phyloP scores from a whole-genome alignment of 1,139 yeast genomes.

The Cylindricascospora bacillispora region DNA sequence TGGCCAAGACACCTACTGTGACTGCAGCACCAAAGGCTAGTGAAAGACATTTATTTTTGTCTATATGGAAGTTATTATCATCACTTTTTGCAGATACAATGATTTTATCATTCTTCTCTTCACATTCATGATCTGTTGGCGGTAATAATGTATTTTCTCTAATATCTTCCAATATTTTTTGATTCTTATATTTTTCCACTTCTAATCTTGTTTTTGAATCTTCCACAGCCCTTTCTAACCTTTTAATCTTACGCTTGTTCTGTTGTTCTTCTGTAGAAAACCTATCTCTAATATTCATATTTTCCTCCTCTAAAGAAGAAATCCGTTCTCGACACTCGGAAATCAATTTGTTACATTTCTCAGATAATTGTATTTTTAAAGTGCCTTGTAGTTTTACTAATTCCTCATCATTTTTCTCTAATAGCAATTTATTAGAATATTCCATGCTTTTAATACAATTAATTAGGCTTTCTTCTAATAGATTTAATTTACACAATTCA shows the following conservation, averaged over 20 bases:
- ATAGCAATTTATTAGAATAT: conserved; percentile 9
- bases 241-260: conserved; percentile 12
- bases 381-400: conserved; percentile 9
- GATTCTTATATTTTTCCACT: conserved; percentile 15
- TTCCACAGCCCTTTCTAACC: conserved; percentile 16
- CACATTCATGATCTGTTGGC: not conserved
- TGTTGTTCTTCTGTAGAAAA: conserved; percentile 8
- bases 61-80: not conserved
- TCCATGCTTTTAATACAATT: conserved; percentile 11
- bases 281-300: conserved; percentile 8
- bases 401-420: conserved; percentile 11
- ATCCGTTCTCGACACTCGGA: conserved; percentile 11
- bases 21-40: conserved; percentile 3
- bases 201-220: conserved; percentile 18
- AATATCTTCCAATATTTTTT: conserved; percentile 12
- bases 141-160: too few species aligned
- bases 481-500: conserved; percentile 31
- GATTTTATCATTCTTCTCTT: not conserved
- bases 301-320: conserved; percentile 16
- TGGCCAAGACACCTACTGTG: conserved; percentile 3
- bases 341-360: conserved; percentile 10
- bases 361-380: conserved; percentile 8
- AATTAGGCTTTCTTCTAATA: conserved; percentile 28
- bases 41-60: not conserved
- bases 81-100: not conserved